These are phyloP conservation scores for Podospora pseudocomata DNA, from an alignment of 495 filamentous ascomycete species.

Conservation along the genomic window DNA sequence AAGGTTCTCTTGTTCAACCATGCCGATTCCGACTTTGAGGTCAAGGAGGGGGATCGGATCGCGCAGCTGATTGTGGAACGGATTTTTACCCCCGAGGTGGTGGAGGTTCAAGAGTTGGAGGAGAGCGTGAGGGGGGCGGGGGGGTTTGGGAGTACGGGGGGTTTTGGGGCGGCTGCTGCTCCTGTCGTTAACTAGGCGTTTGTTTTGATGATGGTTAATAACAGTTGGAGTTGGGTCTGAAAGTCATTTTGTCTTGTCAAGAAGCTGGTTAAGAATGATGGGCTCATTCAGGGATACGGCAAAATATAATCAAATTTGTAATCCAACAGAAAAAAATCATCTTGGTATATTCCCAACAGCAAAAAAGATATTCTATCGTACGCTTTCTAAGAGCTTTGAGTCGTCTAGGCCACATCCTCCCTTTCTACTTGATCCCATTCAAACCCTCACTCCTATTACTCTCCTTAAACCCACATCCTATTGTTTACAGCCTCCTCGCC, in stretches of 20 bases:
- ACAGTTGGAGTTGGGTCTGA: too few species aligned
- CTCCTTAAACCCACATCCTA: too few species aligned
- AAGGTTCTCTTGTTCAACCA: conserved; percentile 95
- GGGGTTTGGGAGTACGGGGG: conserved; percentile 91
- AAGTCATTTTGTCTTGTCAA: too few species aligned
- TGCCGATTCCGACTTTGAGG: conserved; percentile 71
- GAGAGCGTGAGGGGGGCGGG: conserved; percentile 87
- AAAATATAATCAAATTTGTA: not conserved
- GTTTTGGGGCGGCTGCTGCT: conserved; percentile 3
- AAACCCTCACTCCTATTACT: too few species aligned
- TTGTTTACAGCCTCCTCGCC: conserved; percentile 46
- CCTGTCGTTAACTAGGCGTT: not conserved
- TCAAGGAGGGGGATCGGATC: conserved; percentile 82
- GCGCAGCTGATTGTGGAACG: conserved; percentile 92
- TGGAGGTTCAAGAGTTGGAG: conserved; percentile 81
- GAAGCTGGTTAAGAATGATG: too few species aligned
- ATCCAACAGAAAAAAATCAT: conserved; percentile 12
- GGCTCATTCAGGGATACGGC: too few species aligned
- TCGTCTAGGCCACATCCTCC: conserved; percentile 27
- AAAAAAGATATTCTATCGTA: conserved; percentile 55
- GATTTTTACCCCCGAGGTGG: conserved; percentile 87
- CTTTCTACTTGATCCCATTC: conserved; percentile 42
- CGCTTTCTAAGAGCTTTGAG: too few species aligned
- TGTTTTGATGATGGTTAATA: too few species aligned
- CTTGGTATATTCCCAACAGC: conserved; percentile 54